A percentile compares a stretch with the other conserved stretches of the same genome.
Conservation (phyloP, 805 yeast species). For the Tetrapisispora taiwanensis region DNA sequence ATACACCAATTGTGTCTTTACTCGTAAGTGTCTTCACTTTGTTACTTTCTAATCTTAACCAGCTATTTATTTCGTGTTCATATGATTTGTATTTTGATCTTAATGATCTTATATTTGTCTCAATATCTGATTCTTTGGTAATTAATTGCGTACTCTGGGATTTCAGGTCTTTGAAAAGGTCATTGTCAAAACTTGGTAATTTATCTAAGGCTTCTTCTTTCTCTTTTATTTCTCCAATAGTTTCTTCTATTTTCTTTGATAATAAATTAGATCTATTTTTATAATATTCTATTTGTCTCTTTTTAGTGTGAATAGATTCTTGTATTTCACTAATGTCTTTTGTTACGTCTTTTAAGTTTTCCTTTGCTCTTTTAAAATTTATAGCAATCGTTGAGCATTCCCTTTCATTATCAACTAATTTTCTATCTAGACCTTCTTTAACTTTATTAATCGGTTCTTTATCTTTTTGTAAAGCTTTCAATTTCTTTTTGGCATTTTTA, state of each 20-base stretch:
- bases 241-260: conserved; percentile 8
- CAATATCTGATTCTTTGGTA: conserved; percentile 9
- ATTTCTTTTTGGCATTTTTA: conserved; percentile 23
- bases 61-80: conserved; percentile 33
- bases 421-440: conserved; percentile 25
- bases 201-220: conserved; percentile 4
- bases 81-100: conserved; percentile 28
- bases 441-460: conserved; percentile 21
- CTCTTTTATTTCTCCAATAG: conserved; percentile 6
- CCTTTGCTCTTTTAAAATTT: conserved; percentile 4
- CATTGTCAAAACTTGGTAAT: conserved; percentile 12
- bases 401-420: conserved; percentile 15
- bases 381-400: conserved; percentile 6
- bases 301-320: conserved; percentile 11
- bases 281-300: conserved; percentile 14
- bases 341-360: conserved; percentile 1
- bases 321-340: conserved; percentile 12
- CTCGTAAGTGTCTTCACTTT: conserved; percentile 33
- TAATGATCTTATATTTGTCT: conserved; percentile 15
- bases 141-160: conserved; percentile 20
- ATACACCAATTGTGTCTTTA: conserved; percentile 42
- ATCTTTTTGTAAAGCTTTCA: conserved; percentile 15
- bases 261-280: conserved; percentile 15
- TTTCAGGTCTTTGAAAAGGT: conserved; percentile 8
- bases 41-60: conserved; percentile 27